Percentiles rank a stretch among this genome's conserved stretches.
phyloP scores from a whole-genome alignment of 345 rosid genomes.

The Euphorbia peplus region DNA sequence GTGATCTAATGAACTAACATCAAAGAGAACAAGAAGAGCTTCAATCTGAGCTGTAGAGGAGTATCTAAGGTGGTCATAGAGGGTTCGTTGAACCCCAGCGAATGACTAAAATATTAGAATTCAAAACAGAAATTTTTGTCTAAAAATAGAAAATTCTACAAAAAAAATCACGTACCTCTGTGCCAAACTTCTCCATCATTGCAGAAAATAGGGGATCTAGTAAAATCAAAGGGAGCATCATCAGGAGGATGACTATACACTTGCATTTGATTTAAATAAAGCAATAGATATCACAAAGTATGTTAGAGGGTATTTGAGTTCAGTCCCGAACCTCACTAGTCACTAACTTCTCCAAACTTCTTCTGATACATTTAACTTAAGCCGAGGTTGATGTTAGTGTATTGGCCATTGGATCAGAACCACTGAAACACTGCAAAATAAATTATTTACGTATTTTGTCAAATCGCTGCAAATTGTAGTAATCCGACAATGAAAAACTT shows the following conservation, averaged over 20 bases:
- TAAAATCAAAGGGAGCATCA: neutral
- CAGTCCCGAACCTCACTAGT: constrained; percentile 32
- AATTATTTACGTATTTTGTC: neutral
- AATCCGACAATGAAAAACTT: neutral
- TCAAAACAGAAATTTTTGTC: too few relatives aligned
- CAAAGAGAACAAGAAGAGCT: neutral
- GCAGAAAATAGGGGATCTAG: neutral
- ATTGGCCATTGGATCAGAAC: constrained; percentile 53
- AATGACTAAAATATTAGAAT: too few relatives aligned
- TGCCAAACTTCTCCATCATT: neutral
- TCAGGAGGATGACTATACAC: neutral
- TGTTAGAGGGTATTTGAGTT: neutral
- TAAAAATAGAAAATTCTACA: too few relatives aligned
- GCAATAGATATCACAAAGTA: neutral
- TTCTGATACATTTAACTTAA: constrained; percentile 61
- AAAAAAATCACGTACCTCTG: neutral
- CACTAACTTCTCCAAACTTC: constrained; percentile 53
- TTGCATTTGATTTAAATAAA: neutral
- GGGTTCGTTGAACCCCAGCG: too few relatives aligned
- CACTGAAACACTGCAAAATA: constrained; percentile 73
- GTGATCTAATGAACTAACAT: neutral
- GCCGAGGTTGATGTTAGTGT: constrained; percentile 75
- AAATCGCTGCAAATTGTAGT: neutral
- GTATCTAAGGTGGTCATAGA: too few relatives aligned
- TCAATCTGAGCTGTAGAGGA: neutral